phyloP scores from a whole-genome alignment of 441 rosid genomes.

The Adansonia grandidieri region DNA sequence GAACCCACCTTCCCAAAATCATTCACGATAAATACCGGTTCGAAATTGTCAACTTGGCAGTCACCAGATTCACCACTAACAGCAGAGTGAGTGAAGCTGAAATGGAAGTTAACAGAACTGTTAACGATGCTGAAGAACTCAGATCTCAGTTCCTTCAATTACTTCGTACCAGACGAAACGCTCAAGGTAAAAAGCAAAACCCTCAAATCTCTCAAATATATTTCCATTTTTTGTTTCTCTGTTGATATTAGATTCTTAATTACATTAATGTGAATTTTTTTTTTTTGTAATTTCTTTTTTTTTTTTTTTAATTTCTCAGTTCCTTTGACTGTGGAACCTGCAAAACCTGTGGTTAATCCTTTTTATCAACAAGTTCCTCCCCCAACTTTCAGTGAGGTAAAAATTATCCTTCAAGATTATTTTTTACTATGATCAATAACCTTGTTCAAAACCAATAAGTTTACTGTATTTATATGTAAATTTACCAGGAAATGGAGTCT shows the following conservation, averaged over 20 bases:
- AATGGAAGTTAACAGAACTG: constrained; percentile 23
- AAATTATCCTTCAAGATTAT: not conserved
- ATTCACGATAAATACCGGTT: constrained; percentile 24
- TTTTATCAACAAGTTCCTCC: constrained; percentile 57
- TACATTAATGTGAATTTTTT: not conserved
- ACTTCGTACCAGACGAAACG: constrained; percentile 58
- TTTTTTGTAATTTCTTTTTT: not conserved
- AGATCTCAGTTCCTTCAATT: constrained; percentile 55
- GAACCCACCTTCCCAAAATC: constrained; percentile 28
- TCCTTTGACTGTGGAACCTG: constrained; percentile 50
- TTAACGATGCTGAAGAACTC: constrained; percentile 34
- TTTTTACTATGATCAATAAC: not conserved
- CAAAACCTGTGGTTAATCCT: constrained; percentile 61
- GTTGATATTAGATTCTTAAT: not conserved
- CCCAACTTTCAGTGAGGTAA: constrained; percentile 52
- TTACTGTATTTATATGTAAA: not conserved
- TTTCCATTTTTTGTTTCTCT: not conserved
- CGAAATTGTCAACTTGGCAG: not conserved
- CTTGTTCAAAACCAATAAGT: not conserved
- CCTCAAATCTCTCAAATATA: not conserved
- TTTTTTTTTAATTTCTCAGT: constrained; percentile 40
- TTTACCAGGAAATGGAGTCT: constrained; percentile 65
- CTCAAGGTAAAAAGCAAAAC: constrained; percentile 44
- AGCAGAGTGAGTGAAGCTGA: constrained; percentile 1
- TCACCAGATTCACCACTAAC: too few relatives aligned